Conservation (phyloP, 129 eudicot species). For the Artemisia tridentata region DNA sequence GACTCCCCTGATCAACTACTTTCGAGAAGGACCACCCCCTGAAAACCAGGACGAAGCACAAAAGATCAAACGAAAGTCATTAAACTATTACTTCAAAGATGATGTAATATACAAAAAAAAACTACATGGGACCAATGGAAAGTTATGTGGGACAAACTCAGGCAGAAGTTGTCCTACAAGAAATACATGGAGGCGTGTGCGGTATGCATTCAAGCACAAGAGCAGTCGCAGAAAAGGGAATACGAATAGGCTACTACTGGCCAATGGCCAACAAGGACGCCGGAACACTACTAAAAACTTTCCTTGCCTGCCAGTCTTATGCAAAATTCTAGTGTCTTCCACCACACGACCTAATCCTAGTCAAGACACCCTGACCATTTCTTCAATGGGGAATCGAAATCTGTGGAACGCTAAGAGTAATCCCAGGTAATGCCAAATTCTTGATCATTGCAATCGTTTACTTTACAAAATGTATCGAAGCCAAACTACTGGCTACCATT, state of each 20-base stretch:
- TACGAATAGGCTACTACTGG: neutral
- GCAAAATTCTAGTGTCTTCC: neutral
- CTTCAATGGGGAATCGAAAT: neutral
- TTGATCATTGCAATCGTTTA: neutral
- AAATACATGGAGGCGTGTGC: neutral
- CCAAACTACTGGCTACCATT: neutral
- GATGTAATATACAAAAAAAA: neutral
- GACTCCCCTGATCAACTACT: neutral
- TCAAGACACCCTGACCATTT: neutral
- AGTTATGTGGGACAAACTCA: neutral
- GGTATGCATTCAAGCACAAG: neutral
- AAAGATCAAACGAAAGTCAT: neutral
- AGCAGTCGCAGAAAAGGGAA: neutral
- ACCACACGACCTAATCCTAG: neutral
- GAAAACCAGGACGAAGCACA: neutral
- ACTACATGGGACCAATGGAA: neutral
- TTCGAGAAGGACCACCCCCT: neutral
- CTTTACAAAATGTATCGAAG: neutral
- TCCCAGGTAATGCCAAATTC: neutral
- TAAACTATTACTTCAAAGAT: neutral
- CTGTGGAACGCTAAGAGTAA: neutral
- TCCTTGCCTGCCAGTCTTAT: neutral
- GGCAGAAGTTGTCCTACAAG: neutral
- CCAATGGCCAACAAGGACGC: neutral
- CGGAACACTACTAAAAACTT: too few relatives aligned